Evolutionary conservation across 768 basidiomycete species (phyloP), one percentile per base, ranked within the genome.

Genomic region (Boletus tomentosulus): DNA sequence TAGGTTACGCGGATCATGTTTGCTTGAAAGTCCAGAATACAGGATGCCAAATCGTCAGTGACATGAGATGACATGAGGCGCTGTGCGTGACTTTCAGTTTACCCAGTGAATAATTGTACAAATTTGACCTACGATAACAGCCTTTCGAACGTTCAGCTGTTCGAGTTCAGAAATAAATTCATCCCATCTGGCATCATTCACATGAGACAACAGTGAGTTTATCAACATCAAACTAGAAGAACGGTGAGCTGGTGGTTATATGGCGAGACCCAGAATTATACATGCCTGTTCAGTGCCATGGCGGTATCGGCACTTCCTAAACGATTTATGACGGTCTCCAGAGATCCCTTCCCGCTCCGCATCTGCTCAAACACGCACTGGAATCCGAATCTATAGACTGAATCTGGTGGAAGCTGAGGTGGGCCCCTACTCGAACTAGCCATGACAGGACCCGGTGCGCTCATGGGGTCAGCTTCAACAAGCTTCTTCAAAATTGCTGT

Each of bases 401-500:
- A 90, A n/a, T 80, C 87, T 13, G 84, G 80, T 6, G 81, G 80
- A 3, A 75, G 69, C 30, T 66, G 61, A 3, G 87, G 80, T 8
- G 77, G 76, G 39, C 67, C 68, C 58, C 75, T 76, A 62, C 87
- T 89, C 22, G 86, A 83, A 62, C 85, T 80, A 12, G 84, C 77
- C 38, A 76, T 56, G 45, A 79, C 66, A 2, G 80, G 75, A 16
- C 83, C 84, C 2, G 87, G 82, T 16, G 83, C 81, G 55, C 74
- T 84, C 60, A 78, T 72, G 16, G 91, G 87, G 62, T 91, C 89
- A 9, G 91, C 91, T 67, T 93, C 91, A 13, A 93, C 92, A 22
- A 96, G 81, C 58, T 87, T 87, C 72, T 92, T 91, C 57, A 95
- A 77, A 51, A 96, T 94, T 33, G 89, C 85, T 41, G 90, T 93